Conservation (phyloP, 2,329 filamentous ascomycete species). For the Colletotrichum sp. region DNA sequence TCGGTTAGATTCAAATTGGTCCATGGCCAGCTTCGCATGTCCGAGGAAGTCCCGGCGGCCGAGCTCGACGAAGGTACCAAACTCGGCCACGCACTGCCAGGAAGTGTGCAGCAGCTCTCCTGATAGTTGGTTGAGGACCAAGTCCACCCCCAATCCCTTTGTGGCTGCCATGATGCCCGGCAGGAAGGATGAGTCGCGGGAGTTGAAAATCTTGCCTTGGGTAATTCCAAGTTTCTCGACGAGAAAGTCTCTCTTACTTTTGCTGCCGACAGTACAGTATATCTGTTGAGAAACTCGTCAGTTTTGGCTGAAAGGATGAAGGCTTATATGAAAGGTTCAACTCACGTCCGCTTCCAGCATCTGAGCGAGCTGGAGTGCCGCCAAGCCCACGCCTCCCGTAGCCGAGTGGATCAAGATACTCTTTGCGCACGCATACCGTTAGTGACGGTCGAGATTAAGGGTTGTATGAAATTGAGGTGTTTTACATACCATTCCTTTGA, state of each 20-base stretch:
- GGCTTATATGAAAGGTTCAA: neutral
- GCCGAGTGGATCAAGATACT: conserved; percentile 22
- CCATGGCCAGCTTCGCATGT: conserved; percentile 47
- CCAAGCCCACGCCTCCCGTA: neutral
- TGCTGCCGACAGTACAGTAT: neutral
- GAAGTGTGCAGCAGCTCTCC: conserved; percentile 46
- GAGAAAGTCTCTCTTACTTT: neutral
- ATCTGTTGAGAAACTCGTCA: conserved; percentile 1
- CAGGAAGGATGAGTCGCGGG: neutral
- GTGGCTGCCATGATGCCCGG: neutral
- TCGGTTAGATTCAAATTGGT: conserved; percentile 42
- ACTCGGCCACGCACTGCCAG: conserved; percentile 49
- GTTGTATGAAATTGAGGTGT: neutral
- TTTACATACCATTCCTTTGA: neutral
- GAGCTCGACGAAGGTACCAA: conserved; percentile 50
- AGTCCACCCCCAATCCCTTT: conserved; percentile 30
- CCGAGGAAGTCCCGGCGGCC: conserved; percentile 47
- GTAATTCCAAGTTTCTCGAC: neutral
- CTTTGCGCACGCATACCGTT: conserved; percentile 19
- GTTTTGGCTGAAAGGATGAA: neutral
- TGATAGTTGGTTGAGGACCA: conserved; percentile 46
- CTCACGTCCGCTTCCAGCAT: conserved; percentile 22
- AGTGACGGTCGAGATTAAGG: neutral
- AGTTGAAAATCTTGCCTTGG: neutral
- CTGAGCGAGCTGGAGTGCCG: neutral